Conservation (phyloP, 192 early-diverging fungal genomes). For the Phlyctochytrium planicorne region DNA sequence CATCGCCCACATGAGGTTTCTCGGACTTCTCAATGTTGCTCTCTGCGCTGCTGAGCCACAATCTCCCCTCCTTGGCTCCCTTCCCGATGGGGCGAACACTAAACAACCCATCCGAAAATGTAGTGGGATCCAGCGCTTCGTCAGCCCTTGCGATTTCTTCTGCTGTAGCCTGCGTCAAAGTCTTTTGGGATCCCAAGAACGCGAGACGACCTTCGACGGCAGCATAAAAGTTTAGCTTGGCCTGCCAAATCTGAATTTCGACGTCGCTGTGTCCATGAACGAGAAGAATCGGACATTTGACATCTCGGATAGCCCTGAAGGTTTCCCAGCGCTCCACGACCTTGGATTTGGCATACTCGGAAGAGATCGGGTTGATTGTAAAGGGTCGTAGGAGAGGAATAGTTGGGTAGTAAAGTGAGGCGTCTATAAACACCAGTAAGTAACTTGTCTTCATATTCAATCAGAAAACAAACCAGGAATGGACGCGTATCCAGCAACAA, state of each 20-base stretch:
- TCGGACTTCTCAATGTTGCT: background rate
- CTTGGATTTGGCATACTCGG: slow-evolving; percentile 26
- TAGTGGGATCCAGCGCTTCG: background rate
- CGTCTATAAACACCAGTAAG: slow-evolving; percentile 5
- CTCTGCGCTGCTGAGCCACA: background rate
- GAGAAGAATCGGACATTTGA: slow-evolving; percentile 39
- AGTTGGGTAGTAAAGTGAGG: slow-evolving; percentile 23
- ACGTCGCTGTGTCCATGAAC: slow-evolving; percentile 44
- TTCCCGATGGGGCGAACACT: background rate
- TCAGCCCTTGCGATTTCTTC: background rate
- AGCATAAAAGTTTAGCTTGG: background rate
- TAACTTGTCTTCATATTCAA: background rate
- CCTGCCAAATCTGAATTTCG: slow-evolving; percentile 34
- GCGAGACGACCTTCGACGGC: background rate
- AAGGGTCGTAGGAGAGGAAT: slow-evolving; percentile 44
- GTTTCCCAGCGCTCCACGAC: slow-evolving; percentile 42
- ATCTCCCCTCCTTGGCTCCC: background rate
- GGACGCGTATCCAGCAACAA: slow-evolving; percentile 45
- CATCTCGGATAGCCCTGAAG: slow-evolving; percentile 27
- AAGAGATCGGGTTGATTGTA: slow-evolving; percentile 18
- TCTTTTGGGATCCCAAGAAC: background rate
- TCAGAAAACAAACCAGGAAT: slow-evolving; percentile 40
- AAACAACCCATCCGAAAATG: background rate
- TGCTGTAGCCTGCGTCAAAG: background rate
- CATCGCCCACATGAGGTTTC: slow-evolving; percentile 5